Evolutionary conservation across 345 rosid species (phyloP).

Genomic region (Eucalyptus albens): DNA sequence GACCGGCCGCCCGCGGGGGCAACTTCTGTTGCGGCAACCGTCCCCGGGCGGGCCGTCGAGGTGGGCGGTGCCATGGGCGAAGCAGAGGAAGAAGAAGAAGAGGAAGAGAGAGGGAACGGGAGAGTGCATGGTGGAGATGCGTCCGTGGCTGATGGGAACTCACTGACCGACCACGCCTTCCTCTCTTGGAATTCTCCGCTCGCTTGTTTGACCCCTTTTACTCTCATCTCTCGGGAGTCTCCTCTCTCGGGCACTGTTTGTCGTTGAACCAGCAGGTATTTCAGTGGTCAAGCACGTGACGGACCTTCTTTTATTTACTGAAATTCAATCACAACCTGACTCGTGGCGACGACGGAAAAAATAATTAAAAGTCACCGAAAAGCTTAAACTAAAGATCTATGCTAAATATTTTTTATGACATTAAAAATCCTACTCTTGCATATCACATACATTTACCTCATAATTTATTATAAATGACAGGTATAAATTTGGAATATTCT

Average conservation of each 20-base stretch:
- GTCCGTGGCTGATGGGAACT: not conserved
- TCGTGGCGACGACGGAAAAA: not conserved
- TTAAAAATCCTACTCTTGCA: not conserved
- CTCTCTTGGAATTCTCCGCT: not conserved
- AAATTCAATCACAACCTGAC: not conserved
- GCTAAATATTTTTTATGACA: no score
- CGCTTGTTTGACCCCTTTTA: not conserved
- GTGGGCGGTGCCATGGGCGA: not conserved
- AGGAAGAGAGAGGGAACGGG: not conserved
- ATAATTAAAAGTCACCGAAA: not conserved
- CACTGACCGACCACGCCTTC: no score
- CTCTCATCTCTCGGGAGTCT: not conserved
- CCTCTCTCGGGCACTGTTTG: not conserved
- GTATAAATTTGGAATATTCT: no score
- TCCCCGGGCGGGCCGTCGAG: not conserved
- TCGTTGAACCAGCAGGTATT: not conserved
- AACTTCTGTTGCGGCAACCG: rapidly evolving
- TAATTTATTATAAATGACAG: no score
- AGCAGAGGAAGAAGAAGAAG: not conserved
- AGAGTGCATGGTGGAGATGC: not conserved
- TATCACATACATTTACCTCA: no score
- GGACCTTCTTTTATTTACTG: not conserved
- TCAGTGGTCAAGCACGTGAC: not conserved
- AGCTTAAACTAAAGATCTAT: not conserved
- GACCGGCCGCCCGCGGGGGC: not conserved